These are phyloP conservation scores for Arctium lappa DNA, from an alignment of 129 eudicot genomes.

Conservation along the genomic window DNA sequence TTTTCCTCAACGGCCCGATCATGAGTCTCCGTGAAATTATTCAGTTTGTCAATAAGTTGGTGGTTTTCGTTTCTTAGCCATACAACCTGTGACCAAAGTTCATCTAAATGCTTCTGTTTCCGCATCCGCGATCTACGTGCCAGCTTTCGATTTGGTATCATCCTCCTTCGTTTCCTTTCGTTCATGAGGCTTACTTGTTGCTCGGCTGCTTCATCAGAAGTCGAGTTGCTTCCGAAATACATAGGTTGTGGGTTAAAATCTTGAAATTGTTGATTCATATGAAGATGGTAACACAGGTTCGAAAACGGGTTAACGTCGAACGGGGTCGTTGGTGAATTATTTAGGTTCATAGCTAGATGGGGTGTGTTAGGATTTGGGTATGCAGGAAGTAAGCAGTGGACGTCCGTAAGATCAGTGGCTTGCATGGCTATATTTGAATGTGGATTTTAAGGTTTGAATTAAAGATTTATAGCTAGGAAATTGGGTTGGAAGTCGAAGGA, in stretches of 20 bases:
- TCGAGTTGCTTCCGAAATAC: slow-evolving; percentile 24
- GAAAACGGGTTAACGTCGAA: too few species aligned
- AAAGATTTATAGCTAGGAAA: slow-evolving; percentile 4
- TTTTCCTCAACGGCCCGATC: slow-evolving; percentile 73
- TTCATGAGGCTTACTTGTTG: slow-evolving; percentile 74
- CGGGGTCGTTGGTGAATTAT: too few species aligned
- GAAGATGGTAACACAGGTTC: too few species aligned
- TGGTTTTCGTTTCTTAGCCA: too few species aligned
- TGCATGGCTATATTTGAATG: slow-evolving; percentile 53
- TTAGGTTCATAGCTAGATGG: slow-evolving; percentile 5
- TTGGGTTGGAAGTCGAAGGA: slow-evolving; percentile 46
- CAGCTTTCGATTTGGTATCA: slow-evolving; percentile 93
- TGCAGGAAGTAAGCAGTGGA: slow-evolving; percentile 57
- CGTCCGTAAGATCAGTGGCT: slow-evolving; percentile 50
- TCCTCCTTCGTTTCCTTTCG: slow-evolving; percentile 90
- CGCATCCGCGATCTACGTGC: slow-evolving; percentile 63
- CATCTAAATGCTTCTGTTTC: too few species aligned
- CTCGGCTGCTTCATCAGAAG: slow-evolving; percentile 97
- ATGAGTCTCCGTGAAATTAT: slow-evolving; percentile 61
- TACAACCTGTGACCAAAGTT: too few species aligned
- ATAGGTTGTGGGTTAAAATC: too few species aligned
- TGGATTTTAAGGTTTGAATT: neutral
- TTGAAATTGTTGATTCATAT: too few species aligned
- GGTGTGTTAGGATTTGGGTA: slow-evolving; percentile 45
- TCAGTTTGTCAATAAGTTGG: slow-evolving; percentile 39